Conservation (phyloP, 2,329 filamentous ascomycete genomes). For the Paecilomyces niveus region DNA sequence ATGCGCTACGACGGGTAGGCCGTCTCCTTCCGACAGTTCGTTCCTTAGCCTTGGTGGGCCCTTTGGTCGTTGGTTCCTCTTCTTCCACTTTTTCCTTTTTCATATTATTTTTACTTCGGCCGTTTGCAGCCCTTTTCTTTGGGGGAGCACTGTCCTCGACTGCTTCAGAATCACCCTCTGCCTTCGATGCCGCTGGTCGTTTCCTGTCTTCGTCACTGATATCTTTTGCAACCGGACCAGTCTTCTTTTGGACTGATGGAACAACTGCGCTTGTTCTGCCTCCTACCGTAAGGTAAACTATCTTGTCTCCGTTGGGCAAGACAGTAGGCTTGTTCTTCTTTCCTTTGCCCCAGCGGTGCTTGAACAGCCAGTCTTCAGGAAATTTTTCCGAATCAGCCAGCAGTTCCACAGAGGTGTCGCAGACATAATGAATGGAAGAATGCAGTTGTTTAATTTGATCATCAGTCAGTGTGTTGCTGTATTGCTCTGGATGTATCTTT, state of each 20-base stretch:
- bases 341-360: slow-evolving; percentile 82
- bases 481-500: slow-evolving; percentile 84
- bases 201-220: slow-evolving; percentile 32
- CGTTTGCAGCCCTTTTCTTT: slow-evolving; percentile 19
- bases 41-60: neutral
- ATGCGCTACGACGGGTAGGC: slow-evolving; percentile 22
- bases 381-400: slow-evolving; percentile 79
- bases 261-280: slow-evolving; percentile 88
- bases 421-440: slow-evolving; percentile 68
- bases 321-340: slow-evolving; percentile 61
- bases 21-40: slow-evolving; percentile 17
- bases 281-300: slow-evolving; percentile 81
- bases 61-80: slow-evolving; percentile 5
- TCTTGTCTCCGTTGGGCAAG: slow-evolving; percentile 76
- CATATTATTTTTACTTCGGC: slow-evolving; percentile 11
- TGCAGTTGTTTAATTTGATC: slow-evolving; percentile 66
- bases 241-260: slow-evolving; percentile 79
- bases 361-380: slow-evolving; percentile 81
- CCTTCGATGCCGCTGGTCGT: slow-evolving; percentile 15
- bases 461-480: slow-evolving; percentile 72
- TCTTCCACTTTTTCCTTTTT: slow-evolving; percentile 18
- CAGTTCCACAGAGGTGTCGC: slow-evolving; percentile 67
- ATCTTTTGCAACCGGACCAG: slow-evolving; percentile 51
- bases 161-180: slow-evolving; percentile 19
- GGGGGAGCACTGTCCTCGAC: slow-evolving; percentile 14